Evolutionary conservation across 208 protist genomes (phyloP), one percentile per base, ranked within the genome.

Genomic region (Strigomonas galati): DNA sequence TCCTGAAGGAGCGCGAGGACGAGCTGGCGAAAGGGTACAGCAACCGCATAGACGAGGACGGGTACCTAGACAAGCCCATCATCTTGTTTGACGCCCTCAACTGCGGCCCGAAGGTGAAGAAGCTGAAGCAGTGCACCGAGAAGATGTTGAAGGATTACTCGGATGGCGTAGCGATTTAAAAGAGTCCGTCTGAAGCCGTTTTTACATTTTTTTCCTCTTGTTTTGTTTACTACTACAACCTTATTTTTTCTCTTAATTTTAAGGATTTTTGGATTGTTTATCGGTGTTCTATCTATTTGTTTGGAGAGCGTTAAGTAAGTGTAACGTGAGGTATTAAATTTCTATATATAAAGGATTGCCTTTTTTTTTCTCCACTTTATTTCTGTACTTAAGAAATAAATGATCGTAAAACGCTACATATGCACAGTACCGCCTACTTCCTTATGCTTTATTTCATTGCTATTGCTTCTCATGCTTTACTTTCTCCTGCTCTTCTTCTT

Each of bases 31-130:
- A 52, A 26, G 56, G 66, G 24, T 56, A 54, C 30, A 60, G 61
- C 40, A 62, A 67, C 21, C 55, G 21, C 14, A 48, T 69, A 7
- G 24, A 59, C 21, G 54, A 51, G 5, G 62, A 49, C 14, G 55
- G 9, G 26, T 15, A 63, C 49, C 43, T 51, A 21, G 62, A 65
- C 48, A 61, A 12, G 21, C 40, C 73, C 23, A 59, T 70, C 26
- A 65, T 86, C 15, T 28, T 66, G 7, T 24, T 65, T 15, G 76
- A 82, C 66, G 74, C 82, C 26, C 68, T 92, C 54, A 53, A 75
- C 7, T 92, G 86, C 68, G 86, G 67, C 1, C 75, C 78, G 7
- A 58, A 70, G 28, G 83, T 89, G 54, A 35, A 74, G 31, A 62
- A 67, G 32, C 61, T 90, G 61, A 62, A 58, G 49, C 52, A 31